Conservation (phyloP, 768 basidiomycete genomes). For the Mycena amicta region DNA sequence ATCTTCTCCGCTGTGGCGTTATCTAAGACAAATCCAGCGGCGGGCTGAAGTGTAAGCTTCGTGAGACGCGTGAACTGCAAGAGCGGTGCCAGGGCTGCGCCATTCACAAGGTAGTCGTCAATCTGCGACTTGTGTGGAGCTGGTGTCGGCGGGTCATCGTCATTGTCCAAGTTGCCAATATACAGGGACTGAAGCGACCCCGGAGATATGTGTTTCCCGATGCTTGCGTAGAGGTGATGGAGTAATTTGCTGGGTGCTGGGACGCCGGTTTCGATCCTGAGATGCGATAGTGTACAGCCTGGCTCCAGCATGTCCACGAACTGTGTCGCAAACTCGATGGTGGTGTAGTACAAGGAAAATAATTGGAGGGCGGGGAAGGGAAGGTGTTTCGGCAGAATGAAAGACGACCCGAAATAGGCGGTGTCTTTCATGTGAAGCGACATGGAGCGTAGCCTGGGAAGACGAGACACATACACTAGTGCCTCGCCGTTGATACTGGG, state of each 20-base stretch:
- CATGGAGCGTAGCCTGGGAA: background rate
- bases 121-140: background rate
- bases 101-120: background rate
- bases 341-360: background rate
- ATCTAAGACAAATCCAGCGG: background rate
- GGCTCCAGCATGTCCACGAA: background rate
- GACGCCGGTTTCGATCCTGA: background rate
- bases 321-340: background rate
- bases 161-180: background rate
- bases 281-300: background rate
- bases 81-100: background rate
- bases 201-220: background rate
- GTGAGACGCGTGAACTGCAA: background rate
- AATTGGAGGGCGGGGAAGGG: background rate
- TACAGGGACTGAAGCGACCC: background rate
- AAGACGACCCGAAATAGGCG: background rate
- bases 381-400: background rate
- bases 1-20: background rate
- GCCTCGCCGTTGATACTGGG: background rate
- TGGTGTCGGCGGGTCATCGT: background rate
- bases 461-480: background rate
- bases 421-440: background rate
- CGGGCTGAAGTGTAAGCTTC: background rate
- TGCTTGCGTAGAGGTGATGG: background rate
- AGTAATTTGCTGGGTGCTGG: background rate